Conservation (phyloP, 192 early-diverging fungal genomes). For the Linnemannia schmuckeri region DNA sequence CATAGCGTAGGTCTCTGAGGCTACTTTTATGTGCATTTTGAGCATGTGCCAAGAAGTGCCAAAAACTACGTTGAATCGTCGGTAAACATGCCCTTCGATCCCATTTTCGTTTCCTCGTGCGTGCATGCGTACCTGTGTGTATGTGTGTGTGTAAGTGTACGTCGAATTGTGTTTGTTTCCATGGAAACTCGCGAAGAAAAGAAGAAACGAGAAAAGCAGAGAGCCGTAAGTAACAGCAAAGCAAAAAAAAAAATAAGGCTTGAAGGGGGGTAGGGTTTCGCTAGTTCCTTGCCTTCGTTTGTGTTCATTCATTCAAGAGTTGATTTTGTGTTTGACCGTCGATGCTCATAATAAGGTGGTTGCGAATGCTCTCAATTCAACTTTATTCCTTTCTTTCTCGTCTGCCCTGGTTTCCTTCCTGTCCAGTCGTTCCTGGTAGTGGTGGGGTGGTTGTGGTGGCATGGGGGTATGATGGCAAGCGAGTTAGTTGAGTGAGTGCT, state of each 20-base stretch:
- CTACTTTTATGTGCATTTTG: neutral
- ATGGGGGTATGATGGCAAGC: neutral
- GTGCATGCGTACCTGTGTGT: neutral
- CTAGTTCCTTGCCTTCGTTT: neutral
- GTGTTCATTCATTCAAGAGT: neutral
- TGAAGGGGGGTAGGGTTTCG: too few relatives aligned
- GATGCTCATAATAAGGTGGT: neutral
- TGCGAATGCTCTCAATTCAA: neutral
- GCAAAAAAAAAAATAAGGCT: neutral
- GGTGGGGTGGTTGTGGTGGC: neutral
- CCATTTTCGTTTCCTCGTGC: neutral
- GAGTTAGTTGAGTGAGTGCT: neutral
- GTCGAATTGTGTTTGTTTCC: neutral
- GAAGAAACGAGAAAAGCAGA: neutral
- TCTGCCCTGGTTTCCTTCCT: neutral
- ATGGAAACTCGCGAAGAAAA: neutral
- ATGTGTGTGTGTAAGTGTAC: neutral
- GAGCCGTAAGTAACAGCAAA: neutral
- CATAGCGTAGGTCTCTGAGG: too few relatives aligned
- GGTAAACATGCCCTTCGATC: neutral
- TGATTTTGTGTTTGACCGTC: neutral
- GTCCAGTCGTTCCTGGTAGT: neutral
- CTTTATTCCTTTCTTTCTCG: too few relatives aligned
- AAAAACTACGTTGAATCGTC: neutral
- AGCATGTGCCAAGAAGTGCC: neutral